A percentile compares a stretch with the other conserved stretches of the same genome.
Evolutionary conservation across 129 eudicot species (phyloP).

Genomic region (Escallonia rubra): DNA sequence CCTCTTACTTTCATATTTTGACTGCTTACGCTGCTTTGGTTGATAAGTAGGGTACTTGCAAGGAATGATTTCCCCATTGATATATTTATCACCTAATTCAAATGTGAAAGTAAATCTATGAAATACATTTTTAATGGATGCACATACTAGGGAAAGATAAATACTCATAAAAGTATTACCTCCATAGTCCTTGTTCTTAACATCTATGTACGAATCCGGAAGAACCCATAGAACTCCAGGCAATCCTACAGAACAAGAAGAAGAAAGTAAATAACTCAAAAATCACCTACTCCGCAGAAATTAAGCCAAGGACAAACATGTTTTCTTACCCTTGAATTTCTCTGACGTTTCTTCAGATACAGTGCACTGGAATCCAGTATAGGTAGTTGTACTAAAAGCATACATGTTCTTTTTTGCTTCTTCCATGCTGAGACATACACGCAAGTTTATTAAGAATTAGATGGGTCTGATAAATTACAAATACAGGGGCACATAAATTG

Average conservation of each 20-base stretch:
- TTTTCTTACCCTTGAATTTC: conserved; percentile 69
- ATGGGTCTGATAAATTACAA: no score
- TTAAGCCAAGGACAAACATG: background rate
- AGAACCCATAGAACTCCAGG: conserved; percentile 99
- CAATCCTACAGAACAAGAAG: conserved; percentile 54
- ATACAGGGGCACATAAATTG: no score
- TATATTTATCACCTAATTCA: conserved; percentile 76
- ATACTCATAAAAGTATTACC: conserved; percentile 33
- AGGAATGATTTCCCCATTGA: conserved; percentile 94
- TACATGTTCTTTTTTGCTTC: conserved; percentile 99
- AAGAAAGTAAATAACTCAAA: background rate
- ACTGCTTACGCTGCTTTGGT: conserved; percentile 63
- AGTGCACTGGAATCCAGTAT: conserved; percentile 94
- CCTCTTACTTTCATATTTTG: conserved; percentile 76
- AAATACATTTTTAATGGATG: background rate
- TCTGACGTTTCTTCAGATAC: conserved; percentile 96
- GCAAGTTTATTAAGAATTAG: background rate
- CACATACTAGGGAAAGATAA: background rate
- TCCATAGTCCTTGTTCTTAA: conserved; percentile 96
- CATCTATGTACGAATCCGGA: conserved; percentile 99
- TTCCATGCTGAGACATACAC: conserved; percentile 56
- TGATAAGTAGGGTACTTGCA: conserved; percentile 94
- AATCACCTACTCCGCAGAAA: background rate
- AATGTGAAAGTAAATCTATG: background rate
- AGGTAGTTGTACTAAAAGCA: conserved; percentile 94